Percentiles rank a stretch among this genome's conserved stretches.
phyloP scores from a whole-genome alignment of 768 basidiomycete species.

The Phylloporus sp. region DNA sequence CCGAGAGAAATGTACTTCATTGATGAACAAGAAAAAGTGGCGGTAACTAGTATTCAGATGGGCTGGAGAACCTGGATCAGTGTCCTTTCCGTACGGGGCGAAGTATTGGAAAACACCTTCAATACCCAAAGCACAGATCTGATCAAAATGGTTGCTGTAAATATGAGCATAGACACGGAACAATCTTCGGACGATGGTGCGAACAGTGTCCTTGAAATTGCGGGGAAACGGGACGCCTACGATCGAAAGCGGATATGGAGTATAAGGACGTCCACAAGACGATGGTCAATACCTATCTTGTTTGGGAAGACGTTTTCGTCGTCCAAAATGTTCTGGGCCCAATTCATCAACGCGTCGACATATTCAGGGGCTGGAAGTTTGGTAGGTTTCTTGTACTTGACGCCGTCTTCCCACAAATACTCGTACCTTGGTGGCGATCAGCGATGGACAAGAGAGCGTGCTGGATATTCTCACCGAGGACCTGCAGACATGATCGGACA shows the following conservation, averaged over 20 bases:
- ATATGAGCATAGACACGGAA: slow-evolving; percentile 98
- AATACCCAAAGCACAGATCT: slow-evolving; percentile 95
- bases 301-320: slow-evolving; percentile 92
- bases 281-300: slow-evolving; percentile 67
- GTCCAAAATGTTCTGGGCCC: slow-evolving; percentile 90
- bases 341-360: slow-evolving; percentile 98
- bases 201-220: slow-evolving; percentile 86
- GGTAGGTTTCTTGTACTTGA: slow-evolving; percentile 83
- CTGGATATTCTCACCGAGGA: slow-evolving; percentile 58
- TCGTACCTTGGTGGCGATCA: slow-evolving; percentile 62
- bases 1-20: slow-evolving; percentile 62
- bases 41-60: slow-evolving; percentile 98
- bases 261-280: slow-evolving; percentile 3
- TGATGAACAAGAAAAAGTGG: slow-evolving; percentile 95
- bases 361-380: slow-evolving; percentile 95
- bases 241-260: background rate
- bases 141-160: slow-evolving; percentile 99
- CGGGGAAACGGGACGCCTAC: slow-evolving; percentile 87
- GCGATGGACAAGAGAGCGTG: background rate
- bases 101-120: slow-evolving; percentile 60
- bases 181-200: slow-evolving; percentile 85
- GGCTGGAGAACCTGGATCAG: slow-evolving; percentile 44
- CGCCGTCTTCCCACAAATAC: slow-evolving; percentile 92
- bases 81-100: background rate
- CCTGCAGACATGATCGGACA: slow-evolving; percentile 98